phyloP scores from a whole-genome alignment of 345 rosid genomes.

The Angophora floribunda region DNA sequence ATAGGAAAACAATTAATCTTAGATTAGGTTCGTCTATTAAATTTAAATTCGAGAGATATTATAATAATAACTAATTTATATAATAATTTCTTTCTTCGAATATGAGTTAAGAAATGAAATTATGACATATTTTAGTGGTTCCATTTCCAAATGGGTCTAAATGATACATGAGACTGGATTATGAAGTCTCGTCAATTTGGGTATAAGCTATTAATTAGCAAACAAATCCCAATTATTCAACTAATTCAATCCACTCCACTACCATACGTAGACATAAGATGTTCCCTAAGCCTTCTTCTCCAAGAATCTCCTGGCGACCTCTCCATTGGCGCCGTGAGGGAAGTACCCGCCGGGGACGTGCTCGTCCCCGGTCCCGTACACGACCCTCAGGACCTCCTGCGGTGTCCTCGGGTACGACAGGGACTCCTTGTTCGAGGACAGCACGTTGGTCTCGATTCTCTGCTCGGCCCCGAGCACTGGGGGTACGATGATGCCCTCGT shows the following conservation, averaged over 20 bases:
- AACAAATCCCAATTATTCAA: background rate
- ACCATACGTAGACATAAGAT: background rate
- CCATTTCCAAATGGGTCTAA: background rate
- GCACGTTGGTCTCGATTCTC: constrained; percentile 13
- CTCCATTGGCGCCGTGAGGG: constrained; percentile 37
- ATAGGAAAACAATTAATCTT: too few relatives aligned
- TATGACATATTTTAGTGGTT: too few relatives aligned
- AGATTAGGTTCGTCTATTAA: too few relatives aligned
- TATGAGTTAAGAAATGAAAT: background rate
- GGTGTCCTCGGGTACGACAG: constrained; percentile 32
- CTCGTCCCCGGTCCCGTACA: constrained; percentile 36
- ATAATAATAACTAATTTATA: too few relatives aligned
- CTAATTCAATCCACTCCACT: background rate
- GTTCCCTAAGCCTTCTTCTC: background rate
- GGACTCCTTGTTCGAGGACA: constrained; percentile 11
- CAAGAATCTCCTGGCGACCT: constrained; percentile 8
- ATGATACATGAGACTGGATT: background rate
- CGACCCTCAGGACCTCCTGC: constrained; percentile 26
- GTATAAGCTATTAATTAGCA: background rate
- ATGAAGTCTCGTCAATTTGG: background rate
- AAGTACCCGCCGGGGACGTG: constrained; percentile 36
- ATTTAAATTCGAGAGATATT: too few relatives aligned
- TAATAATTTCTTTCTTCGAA: background rate
- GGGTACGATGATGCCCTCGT: constrained; percentile 39
- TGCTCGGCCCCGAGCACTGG: constrained; percentile 28